Percentiles rank a stretch among this genome's conserved stretches.
phyloP scores from a whole-genome alignment of 2,329 filamentous ascomycete genomes.

The Fusarium siculi region DNA sequence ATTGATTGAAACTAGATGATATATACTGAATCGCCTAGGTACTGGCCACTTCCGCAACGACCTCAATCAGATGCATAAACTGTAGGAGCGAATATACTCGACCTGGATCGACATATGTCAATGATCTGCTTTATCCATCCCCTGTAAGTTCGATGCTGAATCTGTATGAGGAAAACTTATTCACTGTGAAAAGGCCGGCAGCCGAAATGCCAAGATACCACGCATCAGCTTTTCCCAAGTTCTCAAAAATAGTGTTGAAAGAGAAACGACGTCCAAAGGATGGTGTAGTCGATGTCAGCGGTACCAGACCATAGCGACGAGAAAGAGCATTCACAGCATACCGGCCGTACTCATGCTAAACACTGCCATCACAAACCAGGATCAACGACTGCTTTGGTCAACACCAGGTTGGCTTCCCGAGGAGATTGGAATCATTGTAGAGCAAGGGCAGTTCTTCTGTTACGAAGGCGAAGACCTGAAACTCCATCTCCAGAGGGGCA shows the following conservation, averaged over 20 bases:
- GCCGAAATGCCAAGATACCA: constrained; percentile 61
- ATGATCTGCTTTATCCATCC: constrained; percentile 83
- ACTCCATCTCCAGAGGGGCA: constrained; percentile 80
- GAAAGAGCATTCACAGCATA: constrained; percentile 84
- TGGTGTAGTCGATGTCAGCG: constrained; percentile 94
- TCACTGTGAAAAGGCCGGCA: constrained; percentile 55
- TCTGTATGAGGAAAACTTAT: constrained; percentile 4
- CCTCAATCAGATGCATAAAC: constrained; percentile 83
- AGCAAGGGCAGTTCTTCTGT: constrained; percentile 92
- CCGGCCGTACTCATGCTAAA: constrained; percentile 92
- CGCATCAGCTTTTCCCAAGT: constrained; percentile 85
- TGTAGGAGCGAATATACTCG: constrained; percentile 88
- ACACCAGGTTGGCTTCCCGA: constrained; percentile 91
- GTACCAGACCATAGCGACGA: constrained; percentile 87
- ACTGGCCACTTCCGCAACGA: constrained; percentile 76
- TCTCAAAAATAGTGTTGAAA: constrained; percentile 90
- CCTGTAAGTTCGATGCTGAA: constrained; percentile 41
- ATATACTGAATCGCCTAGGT: constrained; percentile 47
- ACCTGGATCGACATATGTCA: constrained; percentile 81
- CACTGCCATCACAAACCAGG: constrained; percentile 76
- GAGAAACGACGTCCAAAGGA: constrained; percentile 87
- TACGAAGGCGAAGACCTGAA: constrained; percentile 93
- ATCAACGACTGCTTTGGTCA: constrained; percentile 85
- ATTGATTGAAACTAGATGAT: not conserved
- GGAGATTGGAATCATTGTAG: constrained; percentile 91